Conservation (phyloP, 192 early-diverging fungal genomes). For the Rhizoclosmatium globosum region DNA sequence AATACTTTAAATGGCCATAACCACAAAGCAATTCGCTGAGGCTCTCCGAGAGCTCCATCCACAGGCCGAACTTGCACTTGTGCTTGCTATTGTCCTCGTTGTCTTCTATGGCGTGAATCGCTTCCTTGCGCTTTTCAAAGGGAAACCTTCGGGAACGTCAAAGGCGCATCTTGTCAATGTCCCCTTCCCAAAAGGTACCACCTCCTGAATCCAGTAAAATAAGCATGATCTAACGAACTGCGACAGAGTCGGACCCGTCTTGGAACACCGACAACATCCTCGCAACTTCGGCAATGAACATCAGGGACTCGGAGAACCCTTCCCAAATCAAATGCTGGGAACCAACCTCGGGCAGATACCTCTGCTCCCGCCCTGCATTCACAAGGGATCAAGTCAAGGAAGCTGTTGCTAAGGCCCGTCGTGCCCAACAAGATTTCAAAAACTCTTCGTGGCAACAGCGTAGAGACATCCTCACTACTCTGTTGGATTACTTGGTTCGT, state of each 20-base stretch:
- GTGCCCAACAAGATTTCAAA: conserved; percentile 74
- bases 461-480: conserved; percentile 70
- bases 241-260: conserved; percentile 1
- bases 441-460: conserved; percentile 77
- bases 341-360: conserved; percentile 80
- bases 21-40: background rate
- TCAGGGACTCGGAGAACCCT: conserved; percentile 43
- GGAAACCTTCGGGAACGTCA: background rate
- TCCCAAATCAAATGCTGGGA: conserved; percentile 81
- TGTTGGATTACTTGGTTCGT: conserved; percentile 73
- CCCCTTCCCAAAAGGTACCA: conserved; percentile 21
- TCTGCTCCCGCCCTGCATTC: conserved; percentile 68
- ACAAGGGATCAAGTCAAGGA: conserved; percentile 64
- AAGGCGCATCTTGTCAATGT: conserved; percentile 24
- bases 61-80: background rate
- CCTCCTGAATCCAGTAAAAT: background rate
- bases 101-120: background rate
- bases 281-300: background rate
- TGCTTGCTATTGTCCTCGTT: background rate
- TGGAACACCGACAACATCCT: background rate
- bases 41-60: background rate
- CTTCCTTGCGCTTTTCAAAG: background rate
- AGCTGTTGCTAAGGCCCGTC: conserved; percentile 61
- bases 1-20: background rate
- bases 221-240: background rate